Base-by-base conservation (phyloP, 352 stramenopile genomes). In the Achlya hypogyna region DNA sequence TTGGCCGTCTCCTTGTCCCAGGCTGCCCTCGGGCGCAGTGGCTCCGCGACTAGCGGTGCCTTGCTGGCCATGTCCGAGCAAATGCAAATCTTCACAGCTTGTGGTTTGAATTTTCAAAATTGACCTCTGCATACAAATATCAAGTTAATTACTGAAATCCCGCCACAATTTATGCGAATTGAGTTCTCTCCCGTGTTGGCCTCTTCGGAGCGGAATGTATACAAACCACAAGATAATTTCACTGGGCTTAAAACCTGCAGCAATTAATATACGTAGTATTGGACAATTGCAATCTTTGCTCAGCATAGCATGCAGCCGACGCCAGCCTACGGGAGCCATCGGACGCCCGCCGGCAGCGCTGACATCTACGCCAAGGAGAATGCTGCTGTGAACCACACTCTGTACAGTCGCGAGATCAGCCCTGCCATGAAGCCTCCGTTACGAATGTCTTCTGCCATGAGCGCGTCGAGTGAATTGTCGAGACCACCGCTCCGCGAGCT, bases 31-130 rank as follows among this genome's bases (percentile, higher is more conserved):
- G 38, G 25, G 12, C 49, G 49, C 49, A 56, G 12, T 10, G n/a
- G 49, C 49, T 56, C 49, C 12, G 49, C 25, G 49, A n/a, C 38
- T 56, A 27, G 49, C 49, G n/a, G n/a, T n/a, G n/a, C n/a, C n/a
- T n/a, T 35, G 31, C 31, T 35, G 49, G 49, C 49, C 25, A 56
- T 56, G 12, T 56, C 49, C 25, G 31, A 12, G 12, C 16, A 56
- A 56, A 56, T 56, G 20, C 49, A 56, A 56, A 56, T 56, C 49
- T 38, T 20, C 22, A 49, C 42, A 49, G 18, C 22, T 49, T 56
- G 25, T 20, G 25, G 25, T 56, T 38, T 56, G 25, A 56, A 56
- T 56, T 22, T 56, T 56, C 49, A 56, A 56, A 56, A 45, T 10
- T 3, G 38, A 56, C 49, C 49, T 3, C 2, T 1, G 31, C 8